Conservation (phyloP, 305 asterid genomes). For the Stenogyne calaminthoides region DNA sequence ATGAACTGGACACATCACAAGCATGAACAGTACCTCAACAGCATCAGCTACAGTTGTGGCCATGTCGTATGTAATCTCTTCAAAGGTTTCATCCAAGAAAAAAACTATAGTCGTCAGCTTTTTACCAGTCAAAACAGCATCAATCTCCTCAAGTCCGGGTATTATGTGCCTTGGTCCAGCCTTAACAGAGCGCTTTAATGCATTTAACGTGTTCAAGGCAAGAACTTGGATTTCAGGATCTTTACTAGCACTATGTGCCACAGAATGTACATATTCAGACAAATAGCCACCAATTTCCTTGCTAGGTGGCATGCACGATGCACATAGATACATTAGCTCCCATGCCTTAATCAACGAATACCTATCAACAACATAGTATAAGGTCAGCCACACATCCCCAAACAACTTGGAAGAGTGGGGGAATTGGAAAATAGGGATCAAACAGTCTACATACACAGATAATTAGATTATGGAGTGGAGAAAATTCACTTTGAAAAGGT, state of each 20-base stretch:
- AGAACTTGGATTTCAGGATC: slow-evolving; percentile 86
- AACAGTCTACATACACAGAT: slow-evolving; percentile 2
- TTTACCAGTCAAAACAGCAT: slow-evolving; percentile 85
- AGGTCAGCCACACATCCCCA: slow-evolving; percentile 25
- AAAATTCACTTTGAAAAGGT: slow-evolving; percentile 2
- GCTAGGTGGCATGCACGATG: slow-evolving; percentile 98
- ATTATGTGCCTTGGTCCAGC: slow-evolving; percentile 89
- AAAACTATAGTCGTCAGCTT: slow-evolving; percentile 92
- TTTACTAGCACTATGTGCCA: slow-evolving; percentile 59
- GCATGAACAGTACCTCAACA: slow-evolving; percentile 70
- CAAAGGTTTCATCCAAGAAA: slow-evolving; percentile 98
- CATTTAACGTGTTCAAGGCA: slow-evolving; percentile 84
- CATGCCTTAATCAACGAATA: slow-evolving; percentile 74
- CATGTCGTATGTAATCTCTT: slow-evolving; percentile 96
- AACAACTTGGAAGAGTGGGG: slow-evolving; percentile 13
- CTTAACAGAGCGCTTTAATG: slow-evolving; percentile 84
- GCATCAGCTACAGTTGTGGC: slow-evolving; percentile 93
- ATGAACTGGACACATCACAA: slow-evolving; percentile 5
- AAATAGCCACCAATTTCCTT: slow-evolving; percentile 92
- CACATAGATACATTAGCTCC: slow-evolving; percentile 94
- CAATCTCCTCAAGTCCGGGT: slow-evolving; percentile 96
- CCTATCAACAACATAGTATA: slow-evolving; percentile 47
- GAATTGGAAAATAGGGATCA: slow-evolving; percentile 2
- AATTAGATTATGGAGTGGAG: slow-evolving; percentile 9
- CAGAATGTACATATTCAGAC: slow-evolving; percentile 76